A percentile compares a stretch with the other conserved stretches of the same genome.
These are phyloP conservation scores for Phaeosphaeriaceae sp. DNA, from an alignment of 2,329 filamentous ascomycete species.

Conservation along the genomic window DNA sequence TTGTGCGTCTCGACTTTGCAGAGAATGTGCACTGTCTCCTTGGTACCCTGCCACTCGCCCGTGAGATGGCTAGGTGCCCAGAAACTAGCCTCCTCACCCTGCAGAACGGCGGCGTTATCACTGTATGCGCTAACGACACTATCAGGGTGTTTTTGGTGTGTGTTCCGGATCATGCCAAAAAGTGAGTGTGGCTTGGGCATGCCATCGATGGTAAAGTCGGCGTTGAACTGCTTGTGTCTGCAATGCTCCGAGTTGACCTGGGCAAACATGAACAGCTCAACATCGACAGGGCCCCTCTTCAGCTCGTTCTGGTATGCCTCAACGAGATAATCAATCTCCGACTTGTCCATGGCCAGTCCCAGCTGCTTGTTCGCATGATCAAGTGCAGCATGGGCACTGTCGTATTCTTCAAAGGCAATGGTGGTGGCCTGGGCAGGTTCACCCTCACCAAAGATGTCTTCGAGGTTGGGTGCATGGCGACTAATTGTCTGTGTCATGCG, in stretches of 20 bases:
- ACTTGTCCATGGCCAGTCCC: conserved; percentile 84
- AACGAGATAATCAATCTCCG: conserved; percentile 94
- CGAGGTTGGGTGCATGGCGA: conserved; percentile 69
- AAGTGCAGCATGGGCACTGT: conserved; percentile 72
- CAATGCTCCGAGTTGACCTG: conserved; percentile 99
- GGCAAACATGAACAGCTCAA: conserved; percentile 99
- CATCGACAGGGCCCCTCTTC: conserved; percentile 76
- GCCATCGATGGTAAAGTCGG: conserved; percentile 93
- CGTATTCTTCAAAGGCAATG: conserved; percentile 71
- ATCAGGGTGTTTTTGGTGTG: conserved; percentile 76
- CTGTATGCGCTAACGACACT: conserved; percentile 95
- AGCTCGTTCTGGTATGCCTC: conserved; percentile 74
- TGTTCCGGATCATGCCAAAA: conserved; percentile 97
- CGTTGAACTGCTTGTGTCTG: conserved; percentile 91
- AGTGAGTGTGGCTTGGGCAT: conserved; percentile 78
- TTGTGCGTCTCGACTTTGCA: conserved; percentile 98
- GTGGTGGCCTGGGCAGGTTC: conserved; percentile 70
- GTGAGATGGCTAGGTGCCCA: conserved; percentile 90
- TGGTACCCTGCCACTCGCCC: conserved; percentile 85
- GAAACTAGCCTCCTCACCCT: conserved; percentile 73
- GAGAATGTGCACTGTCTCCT: conserved; percentile 85
- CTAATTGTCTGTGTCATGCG: conserved; percentile 92
- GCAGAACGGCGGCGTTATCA: conserved; percentile 93
- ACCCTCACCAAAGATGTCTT: conserved; percentile 78
- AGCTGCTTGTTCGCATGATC: conserved; percentile 82